Percentiles rank a stretch among this genome's conserved stretches.
Conservation (phyloP, 768 basidiomycete genomes). For the Aureoboletus auriporus region DNA sequence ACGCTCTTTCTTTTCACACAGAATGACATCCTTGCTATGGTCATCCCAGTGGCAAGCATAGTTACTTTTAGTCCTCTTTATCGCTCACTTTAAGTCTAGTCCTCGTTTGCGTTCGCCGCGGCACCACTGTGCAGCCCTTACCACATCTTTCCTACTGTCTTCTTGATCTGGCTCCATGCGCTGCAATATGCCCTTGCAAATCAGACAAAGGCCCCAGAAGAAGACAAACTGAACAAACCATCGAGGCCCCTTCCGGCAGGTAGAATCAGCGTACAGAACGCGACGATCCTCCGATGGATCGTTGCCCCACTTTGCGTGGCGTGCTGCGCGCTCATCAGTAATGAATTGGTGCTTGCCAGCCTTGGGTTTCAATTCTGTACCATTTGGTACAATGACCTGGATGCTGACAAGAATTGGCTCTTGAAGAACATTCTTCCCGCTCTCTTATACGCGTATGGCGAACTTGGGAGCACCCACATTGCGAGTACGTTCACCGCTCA, state of each 20-base stretch:
- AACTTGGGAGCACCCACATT: conserved; percentile 36
- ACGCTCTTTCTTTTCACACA: conserved; percentile 40
- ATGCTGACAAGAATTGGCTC: conserved; percentile 36
- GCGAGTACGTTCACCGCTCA: conserved; percentile 27
- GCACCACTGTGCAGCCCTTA: too few relatives aligned
- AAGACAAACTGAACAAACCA: too few relatives aligned
- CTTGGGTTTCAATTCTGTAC: conserved; percentile 31
- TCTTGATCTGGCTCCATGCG: too few relatives aligned
- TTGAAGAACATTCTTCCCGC: conserved; percentile 38
- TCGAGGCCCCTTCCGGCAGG: too few relatives aligned
- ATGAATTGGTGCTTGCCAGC: conserved; percentile 30
- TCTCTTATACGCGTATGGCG: conserved; percentile 34
- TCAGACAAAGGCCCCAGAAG: too few relatives aligned
- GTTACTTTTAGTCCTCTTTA: too few relatives aligned
- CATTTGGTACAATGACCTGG: conserved; percentile 37
- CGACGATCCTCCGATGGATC: conserved; percentile 35
- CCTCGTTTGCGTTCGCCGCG: too few relatives aligned
- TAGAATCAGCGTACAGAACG: conserved; percentile 16
- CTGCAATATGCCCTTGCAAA: too few relatives aligned
- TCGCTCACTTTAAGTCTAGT: too few relatives aligned
- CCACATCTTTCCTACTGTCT: too few relatives aligned
- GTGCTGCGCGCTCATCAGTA: conserved; percentile 32
- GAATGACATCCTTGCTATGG: conserved; percentile 43
- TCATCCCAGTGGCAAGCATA: conserved; percentile 43
- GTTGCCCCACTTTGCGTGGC: conserved; percentile 32